Percentiles rank a stretch among this genome's conserved stretches.
These are phyloP conservation scores for Nakazawaea anatomiae DNA, from an alignment of 805 yeast species.

Conservation along the genomic window DNA sequence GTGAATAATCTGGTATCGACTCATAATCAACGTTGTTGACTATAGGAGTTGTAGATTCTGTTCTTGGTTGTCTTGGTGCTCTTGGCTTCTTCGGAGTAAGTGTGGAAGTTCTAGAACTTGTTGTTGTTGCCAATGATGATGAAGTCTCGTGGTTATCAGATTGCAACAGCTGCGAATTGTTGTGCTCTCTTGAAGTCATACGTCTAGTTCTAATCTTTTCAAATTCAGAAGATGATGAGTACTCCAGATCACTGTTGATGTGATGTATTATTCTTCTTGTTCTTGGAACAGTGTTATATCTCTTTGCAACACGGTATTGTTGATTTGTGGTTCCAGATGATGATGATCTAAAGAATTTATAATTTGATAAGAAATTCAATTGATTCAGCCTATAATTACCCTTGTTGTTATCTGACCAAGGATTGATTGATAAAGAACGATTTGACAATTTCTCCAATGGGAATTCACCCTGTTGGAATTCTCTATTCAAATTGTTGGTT, in stretches of 20 bases:
- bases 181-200: conserved; percentile 31
- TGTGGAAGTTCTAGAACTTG: conserved; percentile 24
- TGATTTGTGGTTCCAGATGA: conserved; percentile 8
- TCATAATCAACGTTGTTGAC: conserved; percentile 59
- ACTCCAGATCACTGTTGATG: conserved; percentile 25
- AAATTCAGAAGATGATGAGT: conserved; percentile 24
- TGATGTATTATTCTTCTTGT: conserved; percentile 19
- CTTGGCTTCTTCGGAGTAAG: conserved; percentile 29
- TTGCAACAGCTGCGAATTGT: no score
- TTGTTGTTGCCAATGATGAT: conserved; percentile 15
- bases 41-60: conserved; percentile 30
- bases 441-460: conserved; percentile 43
- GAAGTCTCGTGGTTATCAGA: no score
- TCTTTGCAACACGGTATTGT: conserved; percentile 9
- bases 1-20: conserved; percentile 78
- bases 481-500: neutral
- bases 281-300: conserved; percentile 23
- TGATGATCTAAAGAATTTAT: conserved; percentile 23
- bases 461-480: conserved; percentile 24
- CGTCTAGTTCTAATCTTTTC: conserved; percentile 61
- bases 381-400: conserved; percentile 44
- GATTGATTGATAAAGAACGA: conserved; percentile 42
- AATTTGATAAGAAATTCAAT: conserved; percentile 47
- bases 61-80: conserved; percentile 21
- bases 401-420: conserved; percentile 39